Conservation (phyloP, 192 early-diverging fungal genomes). For the Phlyctochytrium planicorne region DNA sequence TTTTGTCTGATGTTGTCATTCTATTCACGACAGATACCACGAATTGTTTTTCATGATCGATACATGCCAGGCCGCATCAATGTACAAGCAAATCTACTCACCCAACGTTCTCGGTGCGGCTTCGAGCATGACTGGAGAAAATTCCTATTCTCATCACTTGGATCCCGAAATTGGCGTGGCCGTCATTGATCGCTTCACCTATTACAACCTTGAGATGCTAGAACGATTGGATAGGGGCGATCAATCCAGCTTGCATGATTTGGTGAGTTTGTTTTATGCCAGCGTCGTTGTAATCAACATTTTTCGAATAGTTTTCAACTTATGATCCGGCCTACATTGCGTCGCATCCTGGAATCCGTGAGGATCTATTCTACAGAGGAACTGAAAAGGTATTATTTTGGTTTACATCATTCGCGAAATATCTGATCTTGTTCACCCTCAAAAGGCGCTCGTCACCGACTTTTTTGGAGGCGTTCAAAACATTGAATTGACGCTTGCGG, state of each 20-base stretch:
- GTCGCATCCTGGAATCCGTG: conserved; percentile 83
- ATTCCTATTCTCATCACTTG: conserved; percentile 89
- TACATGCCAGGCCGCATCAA: conserved; percentile 97
- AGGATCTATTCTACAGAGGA: conserved; percentile 77
- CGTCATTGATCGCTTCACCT: conserved; percentile 97
- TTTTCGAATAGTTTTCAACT: conserved; percentile 69
- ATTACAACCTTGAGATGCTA: conserved; percentile 88
- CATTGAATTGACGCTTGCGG: conserved; percentile 68
- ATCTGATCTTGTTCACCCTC: no score
- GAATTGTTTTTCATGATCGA: conserved; percentile 99
- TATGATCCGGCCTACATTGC: conserved; percentile 74
- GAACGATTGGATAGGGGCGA: conserved; percentile 82
- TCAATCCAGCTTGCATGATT: conserved; percentile 66
- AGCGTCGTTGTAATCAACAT: background rate
- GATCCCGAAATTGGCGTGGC: conserved; percentile 95
- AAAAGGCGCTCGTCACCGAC: conserved; percentile 78
- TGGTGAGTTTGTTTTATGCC: conserved; percentile 45
- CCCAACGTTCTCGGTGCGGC: conserved; percentile 93
- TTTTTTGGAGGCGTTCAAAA: conserved; percentile 96
- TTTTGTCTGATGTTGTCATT: background rate
- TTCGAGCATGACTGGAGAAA: conserved; percentile 80
- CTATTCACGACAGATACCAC: conserved; percentile 66
- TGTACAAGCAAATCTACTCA: conserved; percentile 90
- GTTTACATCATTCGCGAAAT: background rate
- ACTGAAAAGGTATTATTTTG: conserved; percentile 66